Evolutionary conservation across 2,329 filamentous ascomycete genomes (phyloP), one percentile per base, ranked within the genome.

Genomic region (Fusarium neocosmosporiellum): DNA sequence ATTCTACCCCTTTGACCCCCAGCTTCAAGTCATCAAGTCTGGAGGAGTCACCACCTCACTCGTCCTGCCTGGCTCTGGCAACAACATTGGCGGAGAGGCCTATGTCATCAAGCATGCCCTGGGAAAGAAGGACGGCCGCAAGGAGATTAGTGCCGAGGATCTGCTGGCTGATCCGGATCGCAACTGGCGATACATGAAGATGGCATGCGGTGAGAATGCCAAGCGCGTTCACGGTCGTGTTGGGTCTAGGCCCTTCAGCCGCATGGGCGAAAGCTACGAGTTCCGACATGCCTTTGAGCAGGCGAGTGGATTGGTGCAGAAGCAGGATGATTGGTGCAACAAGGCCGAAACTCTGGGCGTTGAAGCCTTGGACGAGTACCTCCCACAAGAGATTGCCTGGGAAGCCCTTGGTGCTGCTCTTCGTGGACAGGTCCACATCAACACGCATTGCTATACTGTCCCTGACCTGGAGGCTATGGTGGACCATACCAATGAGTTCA

Each of bases 171-270:
- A 92, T 59, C 91, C 91, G 1, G 90, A 91, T 46, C 84, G 85
- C 24, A 88, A 84, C 67, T 92, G 90, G 88, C 86, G 92, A 22
- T 93, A 92, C 79, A 92, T 94, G 86, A 93, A 94, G 83, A 93
- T 93, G 91, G 92, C 92, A 0, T 93, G 91, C 71, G 91, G 91
- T 37, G 91, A 93, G 81, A 93, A 93, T 74, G 84, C 91, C 2
- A 92, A 92, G 82, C 82, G 86, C 1, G 82, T 89, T 1, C 91
- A 92, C 67, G 90, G 90, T 11, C 84, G 83, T 53, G 76, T 82
- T 6, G 89, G 89, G 27, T 84, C 86, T 59, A 83, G 83, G 53
- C 90, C 90, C 0, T 85, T 85, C 63, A 92, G 88, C 69, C 84
- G 92, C 2, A 83, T 93, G 76, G 92, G 92, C 10, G 91, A 93